Base-by-base conservation (phyloP, 208 protist genomes). In the Sergeia podlipaevii region DNA sequence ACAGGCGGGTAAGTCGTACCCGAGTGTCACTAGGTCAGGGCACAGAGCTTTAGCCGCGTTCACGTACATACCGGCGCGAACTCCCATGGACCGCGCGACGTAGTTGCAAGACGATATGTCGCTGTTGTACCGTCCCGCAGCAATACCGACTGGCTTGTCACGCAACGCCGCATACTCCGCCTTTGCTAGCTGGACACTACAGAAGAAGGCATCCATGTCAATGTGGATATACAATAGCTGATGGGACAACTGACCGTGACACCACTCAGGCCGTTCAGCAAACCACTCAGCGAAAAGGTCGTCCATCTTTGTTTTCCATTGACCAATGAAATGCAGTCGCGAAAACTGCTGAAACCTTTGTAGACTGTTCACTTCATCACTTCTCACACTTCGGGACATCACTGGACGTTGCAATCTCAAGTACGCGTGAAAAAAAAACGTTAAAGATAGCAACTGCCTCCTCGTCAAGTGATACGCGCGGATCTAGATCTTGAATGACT, bases 121-220 rank as follows among this genome's bases (percentile, higher is more conserved):
- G 67, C 83, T 89, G 60, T 91, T 92, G 60, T 60, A 79, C 43
- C 76, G 70, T 1, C 82, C 85, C 20, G 89, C 85, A 0, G 87
- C 83, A n/a, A 98, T 79, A 4, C 80, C 92, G 5, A 97, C 81
- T 0, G 95, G 95, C 56, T 76, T 18, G 7, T 77, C 50, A 5
- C 52, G 74, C 17, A 97, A 63, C 33, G 83, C 76, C 6, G 85
- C 85, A 62, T 94, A 65, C 32, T 90, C 80, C 4, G 70, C 67
- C 64, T 92, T 96, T 37, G 76, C 74, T 5, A 96, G 71, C 21
- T 83, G 86, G 39, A 97, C 85, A 11, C 80, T 92, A 60, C 89
- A 95, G 65, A 98, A 98, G 60, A 97, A 98, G 33, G 91, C 94
- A 60, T 98, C 96, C 89, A 98, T 95, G 71, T 98, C 95, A 15